phyloP scores from a whole-genome alignment of 805 yeast species.

The Candida succiphila region DNA sequence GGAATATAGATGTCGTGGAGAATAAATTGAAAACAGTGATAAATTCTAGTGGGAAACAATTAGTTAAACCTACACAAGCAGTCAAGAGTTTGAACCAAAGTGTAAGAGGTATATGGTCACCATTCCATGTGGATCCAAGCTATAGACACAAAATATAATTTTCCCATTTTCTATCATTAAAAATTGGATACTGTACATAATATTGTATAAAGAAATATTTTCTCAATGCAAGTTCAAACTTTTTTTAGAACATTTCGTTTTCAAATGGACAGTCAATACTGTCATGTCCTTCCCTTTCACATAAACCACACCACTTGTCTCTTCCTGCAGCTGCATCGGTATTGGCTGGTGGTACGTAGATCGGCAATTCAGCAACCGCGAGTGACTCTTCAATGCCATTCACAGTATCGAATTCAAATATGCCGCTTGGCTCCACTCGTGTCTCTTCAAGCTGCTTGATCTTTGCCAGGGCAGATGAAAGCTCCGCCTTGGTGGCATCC shows the following conservation, averaged over 20 bases:
- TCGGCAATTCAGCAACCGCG: constrained; percentile 26
- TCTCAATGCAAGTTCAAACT: no score
- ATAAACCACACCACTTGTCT: constrained; percentile 80
- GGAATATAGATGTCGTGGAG: constrained; percentile 49
- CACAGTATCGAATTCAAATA: no score
- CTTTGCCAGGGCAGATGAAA: no score
- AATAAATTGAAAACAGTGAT: constrained; percentile 54
- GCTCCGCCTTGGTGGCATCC: no score
- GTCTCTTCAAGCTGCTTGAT: no score
- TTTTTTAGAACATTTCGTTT: constrained; percentile 42
- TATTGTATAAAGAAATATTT: no score
- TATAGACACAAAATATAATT: constrained; percentile 35
- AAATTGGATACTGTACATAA: no score
- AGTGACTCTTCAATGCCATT: no score
- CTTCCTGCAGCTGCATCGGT: constrained; percentile 70
- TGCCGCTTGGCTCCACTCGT: no score
- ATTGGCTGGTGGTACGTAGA: constrained; percentile 36
- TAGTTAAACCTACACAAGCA: constrained; percentile 58
- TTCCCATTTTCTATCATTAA: no score
- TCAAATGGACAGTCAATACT: constrained; percentile 85
- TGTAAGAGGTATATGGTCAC: constrained; percentile 97
- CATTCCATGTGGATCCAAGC: constrained; percentile 62
- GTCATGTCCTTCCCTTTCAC: constrained; percentile 86
- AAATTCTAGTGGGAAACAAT: constrained; percentile 57
- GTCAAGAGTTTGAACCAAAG: constrained; percentile 75